phyloP scores from a whole-genome alignment of 106 monocot species.

The Agapanthus africanus region DNA sequence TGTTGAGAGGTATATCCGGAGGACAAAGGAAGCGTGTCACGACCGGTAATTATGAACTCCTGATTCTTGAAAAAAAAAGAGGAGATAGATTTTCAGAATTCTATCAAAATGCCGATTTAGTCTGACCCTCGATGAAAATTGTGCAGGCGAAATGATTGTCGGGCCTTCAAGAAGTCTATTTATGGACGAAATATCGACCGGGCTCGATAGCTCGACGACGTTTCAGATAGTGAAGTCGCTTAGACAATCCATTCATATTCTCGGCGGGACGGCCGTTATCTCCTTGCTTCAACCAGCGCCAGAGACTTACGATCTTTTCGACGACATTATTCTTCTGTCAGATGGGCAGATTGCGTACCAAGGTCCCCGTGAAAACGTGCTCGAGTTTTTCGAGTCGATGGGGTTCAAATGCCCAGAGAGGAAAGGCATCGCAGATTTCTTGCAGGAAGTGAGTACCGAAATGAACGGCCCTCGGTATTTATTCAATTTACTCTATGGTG shows the following conservation, averaged over 20 bases:
- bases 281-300: conserved; percentile 37
- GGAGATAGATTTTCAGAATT: neutral
- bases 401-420: conserved; percentile 38
- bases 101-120: neutral
- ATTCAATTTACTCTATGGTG: neutral
- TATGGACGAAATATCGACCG: conserved; percentile 44
- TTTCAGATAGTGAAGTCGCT: conserved; percentile 35
- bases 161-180: conserved; percentile 27
- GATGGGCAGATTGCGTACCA: conserved; percentile 33
- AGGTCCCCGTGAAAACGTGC: conserved; percentile 29
- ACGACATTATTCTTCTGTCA: conserved; percentile 39
- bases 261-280: conserved; percentile 22
- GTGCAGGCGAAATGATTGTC: conserved; percentile 28
- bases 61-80: neutral
- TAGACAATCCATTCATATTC: conserved; percentile 26
- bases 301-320: conserved; percentile 31
- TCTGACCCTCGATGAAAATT: neutral
- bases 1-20: conserved; percentile 50
- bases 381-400: conserved; percentile 35
- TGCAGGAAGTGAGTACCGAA: conserved; percentile 28
- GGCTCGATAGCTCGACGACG: conserved; percentile 34
- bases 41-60: conserved; percentile 20
- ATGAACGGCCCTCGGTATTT: neutral
- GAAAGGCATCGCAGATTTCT: conserved; percentile 37
- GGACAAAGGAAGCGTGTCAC: conserved; percentile 60